A percentile compares a stretch with the other conserved stretches of the same genome.
phyloP scores from a whole-genome alignment of 2,329 filamentous ascomycete genomes.

The Claviceps paspali region DNA sequence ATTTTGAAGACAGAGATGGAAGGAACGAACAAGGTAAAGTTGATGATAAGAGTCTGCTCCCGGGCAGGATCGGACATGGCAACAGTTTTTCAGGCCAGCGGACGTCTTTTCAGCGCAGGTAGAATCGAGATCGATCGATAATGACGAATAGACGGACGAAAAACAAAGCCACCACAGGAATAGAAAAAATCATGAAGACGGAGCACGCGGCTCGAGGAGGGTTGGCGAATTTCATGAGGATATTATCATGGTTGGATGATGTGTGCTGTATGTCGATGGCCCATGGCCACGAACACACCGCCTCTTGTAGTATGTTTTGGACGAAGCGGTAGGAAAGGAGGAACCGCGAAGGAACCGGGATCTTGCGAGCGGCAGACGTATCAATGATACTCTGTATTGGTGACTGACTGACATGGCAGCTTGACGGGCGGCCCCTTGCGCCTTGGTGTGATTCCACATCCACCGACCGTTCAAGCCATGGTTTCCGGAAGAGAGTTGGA shows the following conservation, averaged over 20 bases:
- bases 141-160: constrained; percentile 11
- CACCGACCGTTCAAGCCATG: no score
- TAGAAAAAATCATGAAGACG: background rate
- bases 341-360: background rate
- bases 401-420: no score
- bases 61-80: constrained; percentile 30
- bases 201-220: background rate
- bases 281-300: background rate
- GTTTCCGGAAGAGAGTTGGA: no score
- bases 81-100: constrained; percentile 9
- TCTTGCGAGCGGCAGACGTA: background rate
- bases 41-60: constrained; percentile 34
- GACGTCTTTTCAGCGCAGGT: constrained; percentile 15
- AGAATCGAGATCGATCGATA: constrained; percentile 31
- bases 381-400: background rate
- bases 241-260: background rate
- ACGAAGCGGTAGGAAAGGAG: background rate
- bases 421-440: no score
- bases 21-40: constrained; percentile 37
- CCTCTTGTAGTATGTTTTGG: background rate
- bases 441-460: no score
- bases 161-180: background rate
- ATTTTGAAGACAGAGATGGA: background rate
- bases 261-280: background rate
- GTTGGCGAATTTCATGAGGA: background rate